These are phyloP conservation scores for Cryptococcus maquisensis DNA, from an alignment of 1,284 basidiomycete species.

Conservation along the genomic window DNA sequence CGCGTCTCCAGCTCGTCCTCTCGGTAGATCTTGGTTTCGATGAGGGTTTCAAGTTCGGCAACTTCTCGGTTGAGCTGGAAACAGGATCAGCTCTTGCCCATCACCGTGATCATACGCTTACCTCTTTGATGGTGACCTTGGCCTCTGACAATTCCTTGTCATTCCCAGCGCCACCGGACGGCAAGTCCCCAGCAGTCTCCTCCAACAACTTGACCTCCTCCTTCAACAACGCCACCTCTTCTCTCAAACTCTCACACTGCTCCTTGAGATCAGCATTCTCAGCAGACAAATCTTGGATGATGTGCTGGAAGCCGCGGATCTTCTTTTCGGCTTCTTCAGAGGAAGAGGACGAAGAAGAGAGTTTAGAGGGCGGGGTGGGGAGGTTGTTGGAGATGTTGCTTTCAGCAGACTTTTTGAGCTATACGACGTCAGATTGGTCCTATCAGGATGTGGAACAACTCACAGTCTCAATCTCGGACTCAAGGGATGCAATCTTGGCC, in stretches of 20 bases:
- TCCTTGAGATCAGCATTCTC: conserved; percentile 67
- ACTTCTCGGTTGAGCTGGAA: conserved; percentile 81
- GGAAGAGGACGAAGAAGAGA: conserved; percentile 10
- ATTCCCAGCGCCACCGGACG: neutral
- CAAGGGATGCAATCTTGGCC: conserved; percentile 26
- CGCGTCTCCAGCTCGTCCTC: conserved; percentile 91
- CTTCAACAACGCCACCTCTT: conserved; percentile 67
- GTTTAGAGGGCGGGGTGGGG: conserved; percentile 1
- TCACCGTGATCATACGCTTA: conserved; percentile 9
- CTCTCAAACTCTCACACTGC: conserved; percentile 65
- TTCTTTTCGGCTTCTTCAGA: conserved; percentile 40
- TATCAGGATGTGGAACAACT: conserved; percentile 1
- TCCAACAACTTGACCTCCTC: conserved; percentile 42
- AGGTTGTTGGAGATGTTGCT: conserved; percentile 5
- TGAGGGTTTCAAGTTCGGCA: conserved; percentile 76
- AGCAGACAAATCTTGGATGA: conserved; percentile 79
- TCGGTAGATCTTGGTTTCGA: conserved; percentile 90
- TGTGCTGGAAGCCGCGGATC: conserved; percentile 55
- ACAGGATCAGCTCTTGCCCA: neutral
- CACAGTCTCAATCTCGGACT: conserved; percentile 31
- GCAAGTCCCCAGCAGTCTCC: conserved; percentile 22
- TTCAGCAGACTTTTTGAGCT: conserved; percentile 21
- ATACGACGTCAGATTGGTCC: neutral
- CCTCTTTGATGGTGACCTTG: conserved; percentile 38
- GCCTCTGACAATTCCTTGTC: conserved; percentile 32